Conservation (phyloP, 208 protist genomes). For the Porcisia hertigi region DNA sequence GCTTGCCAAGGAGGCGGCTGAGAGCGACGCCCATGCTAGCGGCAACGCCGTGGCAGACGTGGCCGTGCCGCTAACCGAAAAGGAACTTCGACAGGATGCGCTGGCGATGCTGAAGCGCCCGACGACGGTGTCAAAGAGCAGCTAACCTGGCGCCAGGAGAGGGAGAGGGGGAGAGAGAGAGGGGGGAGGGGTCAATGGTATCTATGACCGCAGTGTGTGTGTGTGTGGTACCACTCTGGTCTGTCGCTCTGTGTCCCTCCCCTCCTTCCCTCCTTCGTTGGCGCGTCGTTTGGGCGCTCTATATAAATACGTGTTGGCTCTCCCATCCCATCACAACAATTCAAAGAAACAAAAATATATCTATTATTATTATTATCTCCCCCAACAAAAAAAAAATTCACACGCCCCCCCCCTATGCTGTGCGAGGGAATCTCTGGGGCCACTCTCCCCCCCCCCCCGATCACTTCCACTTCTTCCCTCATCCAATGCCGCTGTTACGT, state of each 20-base stretch:
- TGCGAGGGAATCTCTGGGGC: too few species aligned
- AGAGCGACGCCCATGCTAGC: constrained; percentile 7
- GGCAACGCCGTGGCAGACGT: constrained; percentile 7
- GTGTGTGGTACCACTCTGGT: neutral
- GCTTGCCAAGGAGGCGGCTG: constrained; percentile 21
- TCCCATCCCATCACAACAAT: too few species aligned
- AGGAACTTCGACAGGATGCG: constrained; percentile 49
- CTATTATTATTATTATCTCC: too few species aligned
- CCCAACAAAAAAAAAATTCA: too few species aligned
- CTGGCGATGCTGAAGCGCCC: constrained; percentile 84
- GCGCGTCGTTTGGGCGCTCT: neutral
- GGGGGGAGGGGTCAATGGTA: neutral
- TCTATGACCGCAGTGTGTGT: neutral
- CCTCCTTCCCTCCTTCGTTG: neutral
- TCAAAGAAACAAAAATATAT: too few species aligned
- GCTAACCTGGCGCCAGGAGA: neutral
- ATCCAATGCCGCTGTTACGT: too few species aligned
- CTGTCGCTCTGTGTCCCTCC: neutral
- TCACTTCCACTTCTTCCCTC: too few species aligned
- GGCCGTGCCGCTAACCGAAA: constrained; percentile 19
- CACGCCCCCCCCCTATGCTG: too few species aligned
- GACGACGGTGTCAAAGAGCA: constrained; percentile 49
- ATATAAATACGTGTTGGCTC: neutral
- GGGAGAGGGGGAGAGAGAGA: neutral
- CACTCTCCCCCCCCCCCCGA: too few species aligned